Evolutionary conservation across 1,139 yeast genomes (phyloP).

Genomic region (Diutina pseudorugosa): DNA sequence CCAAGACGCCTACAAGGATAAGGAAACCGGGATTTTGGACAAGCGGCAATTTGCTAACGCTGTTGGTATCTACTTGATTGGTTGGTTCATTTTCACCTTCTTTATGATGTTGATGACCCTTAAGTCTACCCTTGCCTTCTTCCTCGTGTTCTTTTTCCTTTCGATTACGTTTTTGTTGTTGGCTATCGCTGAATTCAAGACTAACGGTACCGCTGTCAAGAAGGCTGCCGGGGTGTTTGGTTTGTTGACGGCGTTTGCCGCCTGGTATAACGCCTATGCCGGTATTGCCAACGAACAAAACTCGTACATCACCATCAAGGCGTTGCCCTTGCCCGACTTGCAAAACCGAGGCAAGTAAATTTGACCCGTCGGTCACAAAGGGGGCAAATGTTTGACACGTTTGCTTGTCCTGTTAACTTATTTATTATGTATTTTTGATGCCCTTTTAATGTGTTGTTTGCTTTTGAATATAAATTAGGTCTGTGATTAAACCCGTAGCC

Average conservation of each 20-base stretch:
- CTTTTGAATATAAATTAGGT: constrained; percentile 1
- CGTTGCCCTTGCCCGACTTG: constrained; percentile 26
- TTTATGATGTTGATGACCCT: constrained; percentile 56
- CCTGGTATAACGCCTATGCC: constrained; percentile 90
- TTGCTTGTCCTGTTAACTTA: constrained; percentile 1
- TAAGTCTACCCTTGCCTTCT: constrained; percentile 72
- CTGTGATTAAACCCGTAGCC: not conserved
- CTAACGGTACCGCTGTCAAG: constrained; percentile 16
- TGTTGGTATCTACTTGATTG: constrained; percentile 61
- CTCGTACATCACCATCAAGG: constrained; percentile 48
- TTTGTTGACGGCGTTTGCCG: constrained; percentile 62
- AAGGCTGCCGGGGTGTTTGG: constrained; percentile 80
- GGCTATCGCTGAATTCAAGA: constrained; percentile 41
- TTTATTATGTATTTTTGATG: constrained; percentile 2
- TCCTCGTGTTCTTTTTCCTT: constrained; percentile 51
- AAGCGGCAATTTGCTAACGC: constrained; percentile 32
- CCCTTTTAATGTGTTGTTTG: constrained; percentile 3
- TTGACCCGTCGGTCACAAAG: not conserved
- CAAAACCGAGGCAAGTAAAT: constrained; percentile 1
- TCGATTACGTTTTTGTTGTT: constrained; percentile 57
- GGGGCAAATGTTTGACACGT: not conserved
- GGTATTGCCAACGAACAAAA: constrained; percentile 71
- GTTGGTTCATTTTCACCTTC: constrained; percentile 73
- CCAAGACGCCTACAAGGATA: constrained; percentile 30
- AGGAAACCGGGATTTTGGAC: constrained; percentile 17